Base-by-base conservation (phyloP, 345 rosid species). In the Durio zibethinus region DNA sequence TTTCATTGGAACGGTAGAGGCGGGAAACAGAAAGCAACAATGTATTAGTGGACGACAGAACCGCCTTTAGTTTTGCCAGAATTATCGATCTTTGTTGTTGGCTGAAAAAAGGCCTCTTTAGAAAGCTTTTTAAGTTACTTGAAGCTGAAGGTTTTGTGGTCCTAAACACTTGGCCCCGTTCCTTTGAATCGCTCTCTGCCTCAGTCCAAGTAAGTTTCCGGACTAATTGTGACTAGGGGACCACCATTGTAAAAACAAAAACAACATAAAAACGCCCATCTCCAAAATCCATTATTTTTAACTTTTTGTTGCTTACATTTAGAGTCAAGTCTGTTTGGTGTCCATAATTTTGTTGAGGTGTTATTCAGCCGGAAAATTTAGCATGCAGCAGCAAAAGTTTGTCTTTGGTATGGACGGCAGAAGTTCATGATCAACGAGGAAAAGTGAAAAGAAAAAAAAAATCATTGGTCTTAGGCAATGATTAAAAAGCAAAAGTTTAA, bases 41-140 rank as follows among this genome's bases (percentile, higher is more conserved):
- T 31, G 63, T 42, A 33, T 0, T 33, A 83, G 85, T 86, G 88
- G 87, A 82, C 69, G 86, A 83, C 83, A 74, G 74, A 80, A 81
- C 63, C 71, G 23, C 73, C 71, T 79, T 83, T 85, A 43, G 38
- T 47, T 29, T 27, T 40, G 74, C 45, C 10, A 42, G 60, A 59
- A 27, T 61, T 61, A 47, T 61, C 10, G 21, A 66, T 66, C 52
- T 40, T 67, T 16, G 7, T 21, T 27, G 69, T 66, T 76, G 48
- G n/a, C 35, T 6, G 60, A 18, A 76, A 62, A 48, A 56, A 43
- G 54, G 53, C 4, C 63, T 43, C 59, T 56, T 77, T 57, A 40
- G 47, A 69, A 69, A 27, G 31, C 74, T 57, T 23, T 18, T 9
- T 6, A 56, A n/a, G 48, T 73, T 73, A 63, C 65, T 73, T 76